These are phyloP conservation scores for Musa beccarii DNA, from an alignment of 176 grass and related monocot species.

Conservation along the genomic window DNA sequence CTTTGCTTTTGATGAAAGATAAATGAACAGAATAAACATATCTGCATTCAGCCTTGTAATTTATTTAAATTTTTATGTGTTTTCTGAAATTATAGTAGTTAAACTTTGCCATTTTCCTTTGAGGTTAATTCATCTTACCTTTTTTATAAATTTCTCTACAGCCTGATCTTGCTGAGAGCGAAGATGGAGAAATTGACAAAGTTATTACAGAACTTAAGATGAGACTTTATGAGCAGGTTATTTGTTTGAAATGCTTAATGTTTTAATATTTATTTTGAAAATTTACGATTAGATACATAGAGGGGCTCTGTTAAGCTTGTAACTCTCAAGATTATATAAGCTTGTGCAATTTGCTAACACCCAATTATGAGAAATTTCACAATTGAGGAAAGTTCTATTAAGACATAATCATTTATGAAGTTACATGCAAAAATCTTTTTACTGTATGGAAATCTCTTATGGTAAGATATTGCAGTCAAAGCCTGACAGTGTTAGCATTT, in stretches of 20 bases:
- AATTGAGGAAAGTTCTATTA: not conserved
- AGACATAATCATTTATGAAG: not conserved
- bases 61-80: not conserved
- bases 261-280: not conserved
- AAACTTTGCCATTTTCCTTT: not conserved
- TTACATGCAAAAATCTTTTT: not conserved
- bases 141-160: conserved; percentile 27
- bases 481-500: not conserved
- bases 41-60: not conserved
- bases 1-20: not conserved
- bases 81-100: not conserved
- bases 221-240: conserved; percentile 58
- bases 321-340: not conserved
- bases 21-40: not conserved
- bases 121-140: not conserved
- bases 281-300: not conserved
- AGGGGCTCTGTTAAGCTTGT: not conserved
- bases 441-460: not conserved
- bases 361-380: not conserved
- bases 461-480: not conserved
- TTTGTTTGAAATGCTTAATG: not conserved
- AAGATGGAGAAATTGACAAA: conserved; percentile 43
- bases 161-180: conserved; percentile 62
- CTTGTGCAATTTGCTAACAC: not conserved
- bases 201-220: conserved; percentile 54